These are phyloP conservation scores for Cyphellophora europaea DNA, from an alignment of 2,329 filamentous ascomycete genomes.

Conservation along the genomic window DNA sequence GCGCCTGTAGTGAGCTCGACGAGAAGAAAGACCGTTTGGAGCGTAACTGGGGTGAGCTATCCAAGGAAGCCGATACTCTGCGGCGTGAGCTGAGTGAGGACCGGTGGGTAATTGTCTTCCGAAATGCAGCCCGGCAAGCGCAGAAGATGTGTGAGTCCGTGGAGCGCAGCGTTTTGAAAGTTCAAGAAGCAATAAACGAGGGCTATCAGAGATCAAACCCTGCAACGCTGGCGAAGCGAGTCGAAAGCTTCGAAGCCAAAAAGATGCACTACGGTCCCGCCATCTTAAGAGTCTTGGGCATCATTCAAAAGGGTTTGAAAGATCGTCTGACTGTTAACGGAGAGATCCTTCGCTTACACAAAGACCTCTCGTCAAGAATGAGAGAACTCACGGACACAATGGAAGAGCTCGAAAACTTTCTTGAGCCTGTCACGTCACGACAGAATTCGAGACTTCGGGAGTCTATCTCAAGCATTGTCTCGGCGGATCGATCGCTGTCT, in stretches of 20 bases:
- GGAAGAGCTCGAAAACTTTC: conserved; percentile 60
- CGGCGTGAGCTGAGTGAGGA: conserved; percentile 89
- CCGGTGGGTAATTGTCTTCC: conserved; percentile 90
- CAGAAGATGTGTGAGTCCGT: conserved; percentile 97
- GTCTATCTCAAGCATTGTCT: conserved; percentile 86
- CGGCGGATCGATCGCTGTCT: conserved; percentile 62
- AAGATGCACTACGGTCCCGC: conserved; percentile 89
- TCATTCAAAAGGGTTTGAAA: conserved; percentile 92
- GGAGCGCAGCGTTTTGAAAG: conserved; percentile 72
- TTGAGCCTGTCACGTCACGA: conserved; percentile 59
- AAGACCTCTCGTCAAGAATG: conserved; percentile 78
- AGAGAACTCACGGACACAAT: conserved; percentile 67
- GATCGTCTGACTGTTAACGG: conserved; percentile 95
- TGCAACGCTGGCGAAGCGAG: conserved; percentile 64
- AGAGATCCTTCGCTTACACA: conserved; percentile 78
- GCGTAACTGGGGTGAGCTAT: conserved; percentile 75
- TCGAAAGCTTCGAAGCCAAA: conserved; percentile 91
- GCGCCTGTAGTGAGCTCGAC: conserved; percentile 80
- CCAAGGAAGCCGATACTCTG: conserved; percentile 81
- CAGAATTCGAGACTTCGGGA: conserved; percentile 72
- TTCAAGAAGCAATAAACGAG: conserved; percentile 69
- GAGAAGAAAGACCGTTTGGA: conserved; percentile 67
- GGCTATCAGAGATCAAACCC: conserved; percentile 65
- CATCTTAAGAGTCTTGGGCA: conserved; percentile 79
- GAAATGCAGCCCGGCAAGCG: conserved; percentile 82